Evolutionary conservation across 108 stramenopile genomes (phyloP).

Genomic region (Chaetoceros tenuissimus): DNA sequence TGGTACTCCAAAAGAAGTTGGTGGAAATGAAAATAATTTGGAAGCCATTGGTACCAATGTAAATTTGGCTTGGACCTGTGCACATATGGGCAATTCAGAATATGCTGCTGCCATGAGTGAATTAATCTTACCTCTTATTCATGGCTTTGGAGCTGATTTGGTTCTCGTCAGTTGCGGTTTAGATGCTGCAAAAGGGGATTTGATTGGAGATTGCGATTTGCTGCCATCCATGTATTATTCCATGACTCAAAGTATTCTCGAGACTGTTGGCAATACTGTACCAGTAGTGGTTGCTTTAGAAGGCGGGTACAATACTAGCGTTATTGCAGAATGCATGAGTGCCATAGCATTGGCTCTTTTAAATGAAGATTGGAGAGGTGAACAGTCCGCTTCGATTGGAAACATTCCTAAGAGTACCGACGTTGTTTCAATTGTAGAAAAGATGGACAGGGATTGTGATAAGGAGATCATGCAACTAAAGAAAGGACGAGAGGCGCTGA

Average conservation of each 20-base stretch:
- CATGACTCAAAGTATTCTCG: constrained; percentile 18
- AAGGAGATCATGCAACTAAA: no score
- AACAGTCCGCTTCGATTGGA: not conserved
- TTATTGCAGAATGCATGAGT: constrained; percentile 26
- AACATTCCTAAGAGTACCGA: not conserved
- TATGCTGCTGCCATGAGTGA: constrained; percentile 36
- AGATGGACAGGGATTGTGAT: not conserved
- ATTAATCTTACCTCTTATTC: constrained; percentile 28
- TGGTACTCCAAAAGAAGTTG: constrained; percentile 37
- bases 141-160: constrained; percentile 19
- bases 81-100: constrained; percentile 25
- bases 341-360: constrained; percentile 17
- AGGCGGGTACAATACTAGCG: constrained; percentile 53
- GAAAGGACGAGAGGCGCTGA: not conserved
- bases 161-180: constrained; percentile 48
- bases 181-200: constrained; percentile 52
- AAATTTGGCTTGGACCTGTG: constrained; percentile 30
- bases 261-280: constrained; percentile 4
- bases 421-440: not conserved
- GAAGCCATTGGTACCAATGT: constrained; percentile 26
- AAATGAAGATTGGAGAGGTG: constrained; percentile 6
- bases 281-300: constrained; percentile 47
- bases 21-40: constrained; percentile 4
- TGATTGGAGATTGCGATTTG: constrained; percentile 27
- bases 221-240: constrained; percentile 15